Evolutionary conservation across 140 eudicot species (phyloP).

Genomic region (Ambrosia hybrid): DNA sequence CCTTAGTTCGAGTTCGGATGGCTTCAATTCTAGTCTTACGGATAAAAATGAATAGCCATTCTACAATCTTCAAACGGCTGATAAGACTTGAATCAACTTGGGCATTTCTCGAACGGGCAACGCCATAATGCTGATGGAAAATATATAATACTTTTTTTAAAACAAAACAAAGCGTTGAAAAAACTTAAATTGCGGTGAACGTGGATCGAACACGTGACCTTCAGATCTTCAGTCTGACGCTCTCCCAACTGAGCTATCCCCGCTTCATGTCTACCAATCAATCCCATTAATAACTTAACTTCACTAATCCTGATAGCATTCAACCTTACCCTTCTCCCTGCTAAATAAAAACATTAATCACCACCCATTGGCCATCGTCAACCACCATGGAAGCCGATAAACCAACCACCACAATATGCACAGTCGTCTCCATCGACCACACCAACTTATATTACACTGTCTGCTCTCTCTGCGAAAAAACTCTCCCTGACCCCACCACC

Average conservation of each 20-base stretch:
- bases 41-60: too few relatives aligned
- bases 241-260: constrained; percentile 99
- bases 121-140: too few relatives aligned
- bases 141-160: too few relatives aligned
- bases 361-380: not conserved
- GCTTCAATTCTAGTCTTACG: too few relatives aligned
- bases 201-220: constrained; percentile 80
- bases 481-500: constrained; percentile 40
- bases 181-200: constrained; percentile 36
- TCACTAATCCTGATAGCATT: too few relatives aligned
- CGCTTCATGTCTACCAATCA: constrained; percentile 25
- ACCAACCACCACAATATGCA: constrained; percentile 51
- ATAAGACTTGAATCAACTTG: too few relatives aligned
- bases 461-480: constrained; percentile 73
- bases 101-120: too few relatives aligned
- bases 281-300: too few relatives aligned
- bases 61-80: too few relatives aligned
- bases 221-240: constrained; percentile 87
- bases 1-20: too few relatives aligned
- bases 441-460: constrained; percentile 57
- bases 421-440: constrained; percentile 71
- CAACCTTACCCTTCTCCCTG: too few relatives aligned
- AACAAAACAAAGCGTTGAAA: too few relatives aligned
- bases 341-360: not conserved
- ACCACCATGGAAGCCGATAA: constrained; percentile 32